These are phyloP conservation scores for Buddleja alternifolia DNA, from an alignment of 257 asterid genomes.

Conservation along the genomic window DNA sequence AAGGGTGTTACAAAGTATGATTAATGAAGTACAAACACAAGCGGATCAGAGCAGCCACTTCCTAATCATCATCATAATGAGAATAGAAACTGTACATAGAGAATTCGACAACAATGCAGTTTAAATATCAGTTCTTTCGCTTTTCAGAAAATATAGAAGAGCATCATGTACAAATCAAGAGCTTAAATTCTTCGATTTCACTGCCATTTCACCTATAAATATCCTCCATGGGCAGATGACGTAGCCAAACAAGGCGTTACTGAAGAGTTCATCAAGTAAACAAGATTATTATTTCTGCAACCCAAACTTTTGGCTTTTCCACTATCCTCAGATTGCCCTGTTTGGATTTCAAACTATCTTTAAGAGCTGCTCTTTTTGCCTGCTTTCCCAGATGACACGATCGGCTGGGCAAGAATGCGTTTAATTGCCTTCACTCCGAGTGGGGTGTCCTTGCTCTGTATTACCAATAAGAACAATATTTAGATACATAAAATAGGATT, in stretches of 20 bases:
- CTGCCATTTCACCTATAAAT: neutral
- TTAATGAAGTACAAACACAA: constrained; percentile 20
- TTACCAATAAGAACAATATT: neutral
- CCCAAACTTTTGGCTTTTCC: neutral
- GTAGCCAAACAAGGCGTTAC: neutral
- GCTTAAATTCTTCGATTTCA: constrained; percentile 12
- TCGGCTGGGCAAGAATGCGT: constrained; percentile 60
- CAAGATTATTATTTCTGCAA: neutral
- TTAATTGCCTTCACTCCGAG: constrained; percentile 72
- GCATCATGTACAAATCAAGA: constrained; percentile 38
- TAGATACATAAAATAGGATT: neutral
- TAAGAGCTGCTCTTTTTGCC: constrained; percentile 45
- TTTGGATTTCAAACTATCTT: constrained; percentile 6
- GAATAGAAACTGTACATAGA: constrained; percentile 39
- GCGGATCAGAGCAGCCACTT: constrained; percentile 27
- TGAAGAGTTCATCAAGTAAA: constrained; percentile 2
- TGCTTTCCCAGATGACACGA: constrained; percentile 34
- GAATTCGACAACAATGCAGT: constrained; percentile 27
- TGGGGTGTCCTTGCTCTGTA: constrained; percentile 69
- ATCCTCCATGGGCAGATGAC: constrained; percentile 22
- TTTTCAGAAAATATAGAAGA: constrained; percentile 26
- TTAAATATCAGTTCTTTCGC: constrained; percentile 12
- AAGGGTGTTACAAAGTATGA: constrained; percentile 11
- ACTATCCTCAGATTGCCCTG: constrained; percentile 4
- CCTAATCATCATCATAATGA: constrained; percentile 23